Evolutionary conservation across 345 rosid genomes (phyloP), one percentile per base, ranked within the genome.

Genomic region (Sisymbrium irio): DNA sequence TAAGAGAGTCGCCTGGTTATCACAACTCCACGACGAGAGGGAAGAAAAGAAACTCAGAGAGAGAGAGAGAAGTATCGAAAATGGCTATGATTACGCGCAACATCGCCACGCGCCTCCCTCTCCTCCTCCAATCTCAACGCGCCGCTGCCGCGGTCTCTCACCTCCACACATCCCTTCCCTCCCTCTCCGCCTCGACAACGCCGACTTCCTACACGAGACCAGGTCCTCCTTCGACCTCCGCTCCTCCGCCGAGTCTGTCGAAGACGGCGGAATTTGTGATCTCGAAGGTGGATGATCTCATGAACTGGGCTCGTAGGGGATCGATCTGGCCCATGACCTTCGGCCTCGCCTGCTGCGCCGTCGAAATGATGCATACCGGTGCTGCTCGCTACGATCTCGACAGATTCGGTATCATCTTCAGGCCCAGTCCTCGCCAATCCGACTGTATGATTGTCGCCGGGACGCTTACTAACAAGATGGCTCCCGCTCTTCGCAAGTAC

Each of bases 281-380:
- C 78, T 91, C 97, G 1, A 94, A 94, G 81, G 97, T 94, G 10
- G 98, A 94, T 61, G 96, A 91, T 73, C 91, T 93, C 72, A 67
- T 94, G 80, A 95, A 95, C 81, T 95, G 90, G 89, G 94, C 95
- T 51, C 96, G 98, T 28, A 86, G 94, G 2, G 99, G 98, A 3
- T 95, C 98, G 77, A 87, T 95, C 77, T 95, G 99, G 99, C 99
- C 99, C 67, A 95, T 95, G 99, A 92, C 99, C 27, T 92, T 95
- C 64, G 98, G 99, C 4, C 91, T 95, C 19, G 99, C 99, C 13
- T 90, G 98, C 84, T 95, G 99, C 80, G 99, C 99, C 35, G 98
- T 95, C 6, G 99, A 95, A 79, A 95, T 95, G 98, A 95, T 95
- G 99, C 99, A 95, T 82, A 79, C 99, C 56, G 98, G 98, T 50